These are phyloP conservation scores for Rhodotorula sp. DNA, from an alignment of 1,284 basidiomycete genomes.

Conservation along the genomic window DNA sequence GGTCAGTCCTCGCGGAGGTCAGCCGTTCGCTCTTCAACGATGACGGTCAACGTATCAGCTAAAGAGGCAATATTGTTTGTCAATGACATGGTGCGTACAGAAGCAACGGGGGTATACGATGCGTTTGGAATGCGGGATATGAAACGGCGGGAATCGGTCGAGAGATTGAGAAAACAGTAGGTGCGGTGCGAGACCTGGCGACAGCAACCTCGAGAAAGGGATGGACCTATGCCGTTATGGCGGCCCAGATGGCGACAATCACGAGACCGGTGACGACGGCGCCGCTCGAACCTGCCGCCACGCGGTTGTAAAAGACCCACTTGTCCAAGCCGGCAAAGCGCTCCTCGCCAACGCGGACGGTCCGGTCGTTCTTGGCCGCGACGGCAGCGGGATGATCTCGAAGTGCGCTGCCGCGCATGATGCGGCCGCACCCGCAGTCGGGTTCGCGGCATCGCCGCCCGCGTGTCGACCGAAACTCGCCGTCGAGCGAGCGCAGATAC, in stretches of 20 bases:
- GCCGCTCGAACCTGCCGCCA: slow-evolving; percentile 23
- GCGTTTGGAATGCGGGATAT: not conserved
- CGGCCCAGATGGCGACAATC: slow-evolving; percentile 31
- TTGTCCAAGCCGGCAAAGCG: slow-evolving; percentile 27
- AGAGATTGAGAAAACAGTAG: not conserved
- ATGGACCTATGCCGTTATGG: slow-evolving; percentile 7
- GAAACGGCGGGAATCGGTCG: not conserved
- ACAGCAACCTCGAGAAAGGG: no score
- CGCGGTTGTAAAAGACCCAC: slow-evolving; percentile 38
- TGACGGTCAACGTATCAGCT: no score
- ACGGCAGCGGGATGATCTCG: slow-evolving; percentile 1
- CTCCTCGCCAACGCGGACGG: not conserved
- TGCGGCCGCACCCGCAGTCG: slow-evolving; percentile 30
- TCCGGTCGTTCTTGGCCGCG: not conserved
- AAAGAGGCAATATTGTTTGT: no score
- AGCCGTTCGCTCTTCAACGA: no score
- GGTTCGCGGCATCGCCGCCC: slow-evolving; percentile 27
- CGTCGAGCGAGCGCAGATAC: slow-evolving; percentile 33
- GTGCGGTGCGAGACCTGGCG: not conserved
- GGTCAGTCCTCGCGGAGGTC: no score
- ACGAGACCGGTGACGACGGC: slow-evolving; percentile 20
- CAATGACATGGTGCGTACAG: no score
- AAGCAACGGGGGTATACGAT: not conserved
- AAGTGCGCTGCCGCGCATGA: slow-evolving; percentile 22
- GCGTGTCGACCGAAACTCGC: slow-evolving; percentile 29